phyloP scores from a whole-genome alignment of 2,329 filamentous ascomycete genomes.

The Cordyceps farinosa region DNA sequence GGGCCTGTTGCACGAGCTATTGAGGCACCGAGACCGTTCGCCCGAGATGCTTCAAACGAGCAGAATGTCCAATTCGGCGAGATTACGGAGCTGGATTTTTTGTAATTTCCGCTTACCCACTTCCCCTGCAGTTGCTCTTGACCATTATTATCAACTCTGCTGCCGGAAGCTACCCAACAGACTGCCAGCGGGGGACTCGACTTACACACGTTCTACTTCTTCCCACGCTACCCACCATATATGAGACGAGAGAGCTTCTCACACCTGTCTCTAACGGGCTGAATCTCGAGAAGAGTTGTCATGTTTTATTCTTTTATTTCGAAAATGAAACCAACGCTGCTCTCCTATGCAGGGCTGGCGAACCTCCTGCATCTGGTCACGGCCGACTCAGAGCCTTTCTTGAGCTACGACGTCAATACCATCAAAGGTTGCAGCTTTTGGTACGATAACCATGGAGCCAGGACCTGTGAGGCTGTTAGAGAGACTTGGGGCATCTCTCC shows the following conservation, averaged over 20 bases:
- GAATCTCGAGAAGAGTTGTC: background rate
- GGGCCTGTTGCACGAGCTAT: background rate
- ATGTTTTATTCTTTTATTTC: background rate
- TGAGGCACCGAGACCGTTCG: background rate
- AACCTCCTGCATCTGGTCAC: background rate
- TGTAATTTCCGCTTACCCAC: background rate
- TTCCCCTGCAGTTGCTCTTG: background rate
- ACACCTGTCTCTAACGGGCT: background rate
- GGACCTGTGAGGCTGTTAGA: background rate
- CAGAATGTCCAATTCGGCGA: background rate
- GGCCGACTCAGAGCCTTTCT: background rate
- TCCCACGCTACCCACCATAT: background rate
- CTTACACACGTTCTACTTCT: background rate
- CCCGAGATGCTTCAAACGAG: background rate
- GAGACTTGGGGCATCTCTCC: background rate
- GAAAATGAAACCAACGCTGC: background rate
- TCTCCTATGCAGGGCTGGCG: background rate
- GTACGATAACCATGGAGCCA: slow-evolving; percentile 6
- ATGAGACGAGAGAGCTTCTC: background rate
- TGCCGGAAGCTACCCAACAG: background rate
- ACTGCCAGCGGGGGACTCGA: background rate
- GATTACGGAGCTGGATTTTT: background rate
- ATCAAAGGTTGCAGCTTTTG: slow-evolving; percentile 11
- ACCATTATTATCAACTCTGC: background rate
- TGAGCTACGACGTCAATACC: slow-evolving; percentile 4